Evolutionary conservation across 495 filamentous ascomycete genomes (phyloP).

Genomic region (Glarea lozoyensis): DNA sequence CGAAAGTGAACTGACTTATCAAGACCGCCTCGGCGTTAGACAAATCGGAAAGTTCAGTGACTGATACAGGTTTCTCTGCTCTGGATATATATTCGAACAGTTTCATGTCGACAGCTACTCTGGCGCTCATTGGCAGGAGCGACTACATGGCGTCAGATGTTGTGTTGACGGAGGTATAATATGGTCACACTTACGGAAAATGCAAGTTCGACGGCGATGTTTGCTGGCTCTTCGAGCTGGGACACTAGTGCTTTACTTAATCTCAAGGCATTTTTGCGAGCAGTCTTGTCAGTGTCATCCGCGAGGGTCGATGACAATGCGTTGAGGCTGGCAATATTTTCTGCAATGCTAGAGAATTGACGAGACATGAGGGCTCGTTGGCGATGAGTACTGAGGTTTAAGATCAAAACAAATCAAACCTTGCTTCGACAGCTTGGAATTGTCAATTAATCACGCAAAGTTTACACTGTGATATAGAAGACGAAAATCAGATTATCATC

Average conservation of each 20-base stretch:
- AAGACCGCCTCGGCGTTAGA: background rate
- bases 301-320: too few species aligned
- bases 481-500: too few species aligned
- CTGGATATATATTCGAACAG: background rate
- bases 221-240: conserved; percentile 16
- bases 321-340: too few species aligned
- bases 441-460: too few species aligned
- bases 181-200: conserved; percentile 14
- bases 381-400: too few species aligned
- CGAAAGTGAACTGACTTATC: background rate
- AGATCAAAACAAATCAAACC: too few species aligned
- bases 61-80: background rate
- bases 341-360: too few species aligned
- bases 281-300: too few species aligned
- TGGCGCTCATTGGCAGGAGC: background rate
- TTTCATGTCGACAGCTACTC: background rate
- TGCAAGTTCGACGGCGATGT: conserved; percentile 10
- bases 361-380: too few species aligned
- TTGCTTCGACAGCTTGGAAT: too few species aligned
- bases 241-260: conserved; percentile 11
- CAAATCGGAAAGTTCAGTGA: background rate
- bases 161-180: background rate
- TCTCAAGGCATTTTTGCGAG: conserved; percentile 14
- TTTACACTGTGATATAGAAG: too few species aligned
- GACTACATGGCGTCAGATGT: background rate